Percentiles rank a stretch among this genome's conserved stretches.
These are phyloP conservation scores for Monilinia laxa DNA, from an alignment of 2,329 filamentous ascomycete species.

Conservation along the genomic window DNA sequence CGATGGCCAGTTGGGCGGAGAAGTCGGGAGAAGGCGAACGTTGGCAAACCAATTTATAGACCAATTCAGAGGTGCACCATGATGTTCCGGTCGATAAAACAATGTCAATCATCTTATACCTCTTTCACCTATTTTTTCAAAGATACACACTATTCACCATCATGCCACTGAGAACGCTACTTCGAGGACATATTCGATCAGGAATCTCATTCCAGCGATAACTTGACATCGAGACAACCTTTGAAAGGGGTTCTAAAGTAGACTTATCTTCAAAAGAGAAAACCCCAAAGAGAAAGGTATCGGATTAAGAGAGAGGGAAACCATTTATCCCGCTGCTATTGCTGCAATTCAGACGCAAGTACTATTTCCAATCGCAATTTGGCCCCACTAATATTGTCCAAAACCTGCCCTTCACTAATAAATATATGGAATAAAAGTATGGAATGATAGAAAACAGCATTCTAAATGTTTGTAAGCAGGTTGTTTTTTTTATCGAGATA, in stretches of 20 bases:
- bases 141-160: neutral
- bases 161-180: neutral
- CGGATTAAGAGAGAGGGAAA: too few relatives aligned
- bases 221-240: neutral
- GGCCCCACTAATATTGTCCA: neutral
- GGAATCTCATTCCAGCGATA: neutral
- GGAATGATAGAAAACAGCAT: too few relatives aligned
- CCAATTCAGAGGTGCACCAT: slow-evolving; percentile 50
- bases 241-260: too few relatives aligned
- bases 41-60: slow-evolving; percentile 63
- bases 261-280: neutral
- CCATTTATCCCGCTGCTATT: too few relatives aligned
- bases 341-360: neutral
- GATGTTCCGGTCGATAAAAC: neutral
- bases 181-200: neutral
- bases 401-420: neutral
- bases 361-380: neutral
- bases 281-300: neutral
- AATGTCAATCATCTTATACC: neutral
- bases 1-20: slow-evolving; percentile 50
- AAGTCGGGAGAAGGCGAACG: slow-evolving; percentile 55
- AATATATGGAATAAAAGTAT: neutral
- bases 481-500: neutral
- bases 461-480: too few relatives aligned
- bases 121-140: neutral